A percentile compares a stretch with the other conserved stretches of the same genome.
Conservation (phyloP, 768 basidiomycete species). For the Amanita polypyramis region DNA sequence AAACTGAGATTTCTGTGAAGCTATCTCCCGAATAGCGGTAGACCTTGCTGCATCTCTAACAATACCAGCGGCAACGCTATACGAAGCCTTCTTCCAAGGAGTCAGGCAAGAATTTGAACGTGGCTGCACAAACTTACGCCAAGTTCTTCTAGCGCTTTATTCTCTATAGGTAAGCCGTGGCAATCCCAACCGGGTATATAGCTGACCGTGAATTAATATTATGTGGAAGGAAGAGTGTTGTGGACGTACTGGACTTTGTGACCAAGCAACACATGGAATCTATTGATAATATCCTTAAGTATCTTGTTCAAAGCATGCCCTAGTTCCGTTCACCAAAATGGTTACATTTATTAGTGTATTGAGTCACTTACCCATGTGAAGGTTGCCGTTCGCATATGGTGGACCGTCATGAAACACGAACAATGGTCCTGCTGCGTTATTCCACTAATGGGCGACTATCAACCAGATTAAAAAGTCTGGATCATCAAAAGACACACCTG, state of each 20-base stretch:
- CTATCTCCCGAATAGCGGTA: constrained; percentile 67
- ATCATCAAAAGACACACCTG: constrained; percentile 38
- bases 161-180: constrained; percentile 95
- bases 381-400: constrained; percentile 92
- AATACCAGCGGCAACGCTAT: constrained; percentile 38
- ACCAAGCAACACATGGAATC: constrained; percentile 75
- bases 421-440: constrained; percentile 51
- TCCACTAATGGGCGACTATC: constrained; percentile 31
- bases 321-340: constrained; percentile 18
- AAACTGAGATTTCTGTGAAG: constrained; percentile 72
- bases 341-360: background rate
- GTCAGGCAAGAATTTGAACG: constrained; percentile 2
- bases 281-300: constrained; percentile 90
- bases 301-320: constrained; percentile 97
- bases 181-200: constrained; percentile 98
- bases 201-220: constrained; percentile 28
- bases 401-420: constrained; percentile 95
- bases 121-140: constrained; percentile 32
- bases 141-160: constrained; percentile 77
- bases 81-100: constrained; percentile 39
- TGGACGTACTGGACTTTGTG: constrained; percentile 64
- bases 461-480: background rate
- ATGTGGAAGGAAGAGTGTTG: background rate
- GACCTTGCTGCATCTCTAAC: constrained; percentile 64
- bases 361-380: constrained; percentile 74